phyloP scores from a whole-genome alignment of 176 grass and related monocot genomes.

The Eleusine indica region DNA sequence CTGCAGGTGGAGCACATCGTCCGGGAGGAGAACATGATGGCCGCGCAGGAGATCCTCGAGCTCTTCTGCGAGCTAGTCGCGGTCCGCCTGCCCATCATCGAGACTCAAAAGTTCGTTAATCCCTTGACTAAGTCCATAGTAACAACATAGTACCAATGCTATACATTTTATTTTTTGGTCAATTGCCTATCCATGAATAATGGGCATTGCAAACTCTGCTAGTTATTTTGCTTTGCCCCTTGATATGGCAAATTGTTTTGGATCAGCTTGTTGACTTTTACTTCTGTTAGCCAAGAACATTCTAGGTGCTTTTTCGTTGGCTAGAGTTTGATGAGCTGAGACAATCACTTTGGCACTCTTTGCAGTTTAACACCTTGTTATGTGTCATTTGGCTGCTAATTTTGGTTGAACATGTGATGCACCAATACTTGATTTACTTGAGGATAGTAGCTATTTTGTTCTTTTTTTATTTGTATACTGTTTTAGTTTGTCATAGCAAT shows the following conservation, averaged over 20 bases:
- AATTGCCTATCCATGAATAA: neutral
- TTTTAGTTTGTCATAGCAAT: neutral
- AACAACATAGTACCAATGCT: neutral
- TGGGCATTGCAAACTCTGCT: neutral
- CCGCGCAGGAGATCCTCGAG: conserved; percentile 97
- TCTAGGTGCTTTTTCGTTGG: neutral
- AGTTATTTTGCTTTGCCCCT: neutral
- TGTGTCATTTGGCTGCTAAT: conserved; percentile 11
- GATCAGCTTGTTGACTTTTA: neutral
- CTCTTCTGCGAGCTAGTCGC: conserved; percentile 91
- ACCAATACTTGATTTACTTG: neutral
- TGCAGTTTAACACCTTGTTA: neutral
- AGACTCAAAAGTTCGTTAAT: conserved; percentile 69
- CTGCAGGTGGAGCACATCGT: conserved; percentile 96
- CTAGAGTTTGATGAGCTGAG: neutral
- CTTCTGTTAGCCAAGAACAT: neutral
- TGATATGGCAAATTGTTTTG: neutral
- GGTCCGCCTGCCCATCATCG: conserved; percentile 86
- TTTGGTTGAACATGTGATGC: conserved; percentile 3
- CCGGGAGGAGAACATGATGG: conserved; percentile 98
- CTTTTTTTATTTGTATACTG: conserved; percentile 1
- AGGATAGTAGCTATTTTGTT: neutral
- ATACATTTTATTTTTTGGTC: neutral
- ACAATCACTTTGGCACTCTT: neutral
- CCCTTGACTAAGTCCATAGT: neutral